Percentiles rank a stretch among this genome's conserved stretches.
These are phyloP conservation scores for Tilletia setariae DNA, from an alignment of 1,284 basidiomycete genomes.

Conservation along the genomic window DNA sequence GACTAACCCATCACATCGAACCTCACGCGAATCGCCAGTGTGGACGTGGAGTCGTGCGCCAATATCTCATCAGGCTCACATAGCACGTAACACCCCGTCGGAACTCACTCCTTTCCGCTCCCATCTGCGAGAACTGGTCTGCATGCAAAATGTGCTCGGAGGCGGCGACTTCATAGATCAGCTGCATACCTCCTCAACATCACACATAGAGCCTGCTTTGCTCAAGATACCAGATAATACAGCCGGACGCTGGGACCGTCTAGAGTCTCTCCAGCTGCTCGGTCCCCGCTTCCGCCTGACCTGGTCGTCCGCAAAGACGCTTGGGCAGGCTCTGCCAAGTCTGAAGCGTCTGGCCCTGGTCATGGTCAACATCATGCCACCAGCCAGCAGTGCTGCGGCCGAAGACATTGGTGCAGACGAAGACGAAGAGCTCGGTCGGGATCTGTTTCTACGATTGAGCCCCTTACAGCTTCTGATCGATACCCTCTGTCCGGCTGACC, in stretches of 20 bases:
- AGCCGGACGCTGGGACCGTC: constrained; percentile 6
- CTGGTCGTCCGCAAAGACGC: constrained; percentile 9
- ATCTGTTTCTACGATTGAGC: constrained; percentile 12
- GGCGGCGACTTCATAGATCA: constrained; percentile 4
- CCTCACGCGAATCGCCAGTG: background rate
- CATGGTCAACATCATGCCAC: constrained; percentile 15
- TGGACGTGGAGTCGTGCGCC: constrained; percentile 5
- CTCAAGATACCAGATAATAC: background rate
- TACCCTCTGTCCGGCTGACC: background rate
- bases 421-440: background rate
- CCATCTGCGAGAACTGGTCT: background rate
- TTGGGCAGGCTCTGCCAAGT: background rate
- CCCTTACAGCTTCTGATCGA: constrained; percentile 8
- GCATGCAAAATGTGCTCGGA: constrained; percentile 9
- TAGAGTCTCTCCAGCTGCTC: constrained; percentile 4
- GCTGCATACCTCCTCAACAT: background rate
- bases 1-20: background rate
- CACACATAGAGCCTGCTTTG: background rate
- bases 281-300: constrained; percentile 11
- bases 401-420: background rate
- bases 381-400: background rate
- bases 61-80: constrained; percentile 2
- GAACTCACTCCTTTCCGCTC: background rate
- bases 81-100: background rate
- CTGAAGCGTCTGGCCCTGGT: background rate